Conservation (phyloP, 768 basidiomycete species). For the Paxillus involutus region DNA sequence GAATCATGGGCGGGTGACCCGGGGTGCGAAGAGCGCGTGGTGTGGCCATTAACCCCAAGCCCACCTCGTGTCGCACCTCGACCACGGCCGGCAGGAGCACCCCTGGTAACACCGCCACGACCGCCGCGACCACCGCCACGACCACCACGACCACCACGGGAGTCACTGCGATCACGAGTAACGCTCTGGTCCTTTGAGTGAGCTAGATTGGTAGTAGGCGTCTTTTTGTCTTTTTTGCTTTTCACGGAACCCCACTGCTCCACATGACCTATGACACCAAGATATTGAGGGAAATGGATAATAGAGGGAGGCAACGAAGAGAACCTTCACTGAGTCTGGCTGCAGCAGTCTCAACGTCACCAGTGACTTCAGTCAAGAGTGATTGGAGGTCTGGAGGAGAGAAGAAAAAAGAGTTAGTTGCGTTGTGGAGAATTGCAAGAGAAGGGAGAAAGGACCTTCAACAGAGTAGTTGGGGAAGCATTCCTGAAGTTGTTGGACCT, state of each 20-base stretch:
- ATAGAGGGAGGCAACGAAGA: not conserved
- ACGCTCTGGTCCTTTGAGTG: constrained; percentile 46
- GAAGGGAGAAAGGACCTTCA: constrained; percentile 50
- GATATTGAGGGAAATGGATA: constrained; percentile 8
- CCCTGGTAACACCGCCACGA: constrained; percentile 55
- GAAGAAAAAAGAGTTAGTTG: constrained; percentile 20
- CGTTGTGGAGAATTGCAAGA: constrained; percentile 19
- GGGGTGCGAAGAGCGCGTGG: constrained; percentile 23
- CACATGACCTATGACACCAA: constrained; percentile 52
- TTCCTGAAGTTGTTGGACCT: constrained; percentile 68
- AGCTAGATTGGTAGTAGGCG: constrained; percentile 36
- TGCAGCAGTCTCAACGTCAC: constrained; percentile 69
- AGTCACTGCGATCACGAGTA: constrained; percentile 34
- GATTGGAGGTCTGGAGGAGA: constrained; percentile 57
- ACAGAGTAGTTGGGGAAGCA: constrained; percentile 67
- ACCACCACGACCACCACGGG: constrained; percentile 57
- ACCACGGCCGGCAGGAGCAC: constrained; percentile 41
- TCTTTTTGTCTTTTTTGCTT: constrained; percentile 88
- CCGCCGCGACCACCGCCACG: constrained; percentile 61
- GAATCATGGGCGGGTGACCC: constrained; percentile 35
- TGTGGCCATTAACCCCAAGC: constrained; percentile 32
- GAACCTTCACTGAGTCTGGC: constrained; percentile 76
- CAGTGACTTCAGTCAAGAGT: constrained; percentile 63
- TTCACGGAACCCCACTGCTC: constrained; percentile 83
- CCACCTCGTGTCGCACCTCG: constrained; percentile 41